A percentile compares a stretch with the other conserved stretches of the same genome.
phyloP scores from a whole-genome alignment of 352 stramenopile species.

The Pythium phragmiticola region DNA sequence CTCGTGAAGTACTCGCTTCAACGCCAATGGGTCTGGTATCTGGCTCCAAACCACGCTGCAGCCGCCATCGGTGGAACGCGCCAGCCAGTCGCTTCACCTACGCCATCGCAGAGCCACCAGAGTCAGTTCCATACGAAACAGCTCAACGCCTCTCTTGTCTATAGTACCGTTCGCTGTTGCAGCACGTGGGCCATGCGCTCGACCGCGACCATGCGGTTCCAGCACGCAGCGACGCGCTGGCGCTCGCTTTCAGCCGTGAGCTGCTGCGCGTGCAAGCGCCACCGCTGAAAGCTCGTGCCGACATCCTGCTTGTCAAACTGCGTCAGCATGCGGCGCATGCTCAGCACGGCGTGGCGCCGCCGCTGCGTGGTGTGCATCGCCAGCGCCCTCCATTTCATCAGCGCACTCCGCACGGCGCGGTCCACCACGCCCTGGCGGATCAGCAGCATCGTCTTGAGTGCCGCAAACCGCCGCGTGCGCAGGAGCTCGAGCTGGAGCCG shows the following conservation, averaged over 20 bases:
- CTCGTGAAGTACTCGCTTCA: background rate
- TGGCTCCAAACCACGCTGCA: background rate
- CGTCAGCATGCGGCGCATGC: slow-evolving; percentile 41
- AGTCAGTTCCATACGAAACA: background rate
- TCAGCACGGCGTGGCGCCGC: slow-evolving; percentile 36
- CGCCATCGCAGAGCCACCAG: background rate
- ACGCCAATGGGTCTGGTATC: background rate
- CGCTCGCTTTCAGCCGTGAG: slow-evolving; percentile 41
- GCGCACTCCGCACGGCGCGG: slow-evolving; percentile 30
- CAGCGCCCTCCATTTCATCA: slow-evolving; percentile 47
- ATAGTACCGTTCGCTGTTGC: slow-evolving; percentile 34
- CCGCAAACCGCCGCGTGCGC: slow-evolving; percentile 59
- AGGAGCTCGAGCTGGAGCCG: slow-evolving; percentile 63
- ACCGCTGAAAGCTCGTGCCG: slow-evolving; percentile 37
- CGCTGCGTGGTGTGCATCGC: slow-evolving; percentile 28
- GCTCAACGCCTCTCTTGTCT: background rate
- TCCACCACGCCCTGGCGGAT: slow-evolving; percentile 49
- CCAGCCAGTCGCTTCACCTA: slow-evolving; percentile 21
- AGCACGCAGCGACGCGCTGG: slow-evolving; percentile 44
- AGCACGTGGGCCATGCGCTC: slow-evolving; percentile 56
- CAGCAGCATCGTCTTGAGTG: slow-evolving; percentile 56
- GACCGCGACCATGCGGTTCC: slow-evolving; percentile 67
- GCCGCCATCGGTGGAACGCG: slow-evolving; percentile 19
- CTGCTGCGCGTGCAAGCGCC: slow-evolving; percentile 38
- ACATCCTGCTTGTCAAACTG: slow-evolving; percentile 38